A percentile compares a stretch with the other conserved stretches of the same genome.
Conservation (phyloP, 1,284 basidiomycete species). For the Cutaneotrichosporon sp. region DNA sequence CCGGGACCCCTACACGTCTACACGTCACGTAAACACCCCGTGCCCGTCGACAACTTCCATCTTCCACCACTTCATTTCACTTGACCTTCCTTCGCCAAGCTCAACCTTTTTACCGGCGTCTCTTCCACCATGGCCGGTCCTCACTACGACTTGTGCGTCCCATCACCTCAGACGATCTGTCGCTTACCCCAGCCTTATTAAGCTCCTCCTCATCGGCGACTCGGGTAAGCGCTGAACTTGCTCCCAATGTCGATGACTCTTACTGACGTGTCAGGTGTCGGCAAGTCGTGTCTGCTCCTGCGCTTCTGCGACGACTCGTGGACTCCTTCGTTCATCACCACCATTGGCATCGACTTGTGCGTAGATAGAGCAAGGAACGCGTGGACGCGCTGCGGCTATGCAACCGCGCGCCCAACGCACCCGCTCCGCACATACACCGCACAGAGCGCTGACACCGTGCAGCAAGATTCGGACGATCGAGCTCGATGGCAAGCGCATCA, state of each 20-base stretch:
- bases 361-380: constrained; percentile 17
- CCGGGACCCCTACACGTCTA: background rate
- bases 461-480: constrained; percentile 90
- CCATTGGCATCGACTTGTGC: constrained; percentile 67
- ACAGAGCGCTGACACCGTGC: constrained; percentile 12
- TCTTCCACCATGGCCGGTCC: constrained; percentile 44
- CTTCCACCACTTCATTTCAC: background rate
- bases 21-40: constrained; percentile 2
- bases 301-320: constrained; percentile 99
- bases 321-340: constrained; percentile 99
- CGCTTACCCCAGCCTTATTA: constrained; percentile 64
- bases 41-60: background rate
- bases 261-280: constrained; percentile 67
- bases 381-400: constrained; percentile 1
- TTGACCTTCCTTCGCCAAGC: background rate
- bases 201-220: constrained; percentile 95
- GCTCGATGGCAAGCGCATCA: constrained; percentile 98
- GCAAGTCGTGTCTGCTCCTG: constrained; percentile 96
- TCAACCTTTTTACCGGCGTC: background rate
- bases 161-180: background rate
- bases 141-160: constrained; percentile 54
- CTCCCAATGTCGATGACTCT: background rate
- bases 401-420: background rate
- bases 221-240: constrained; percentile 64
- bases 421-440: background rate